A percentile compares a stretch with the other conserved stretches of the same genome.
Conservation (phyloP, 441 rosid species). For the Populus hybrid region DNA sequence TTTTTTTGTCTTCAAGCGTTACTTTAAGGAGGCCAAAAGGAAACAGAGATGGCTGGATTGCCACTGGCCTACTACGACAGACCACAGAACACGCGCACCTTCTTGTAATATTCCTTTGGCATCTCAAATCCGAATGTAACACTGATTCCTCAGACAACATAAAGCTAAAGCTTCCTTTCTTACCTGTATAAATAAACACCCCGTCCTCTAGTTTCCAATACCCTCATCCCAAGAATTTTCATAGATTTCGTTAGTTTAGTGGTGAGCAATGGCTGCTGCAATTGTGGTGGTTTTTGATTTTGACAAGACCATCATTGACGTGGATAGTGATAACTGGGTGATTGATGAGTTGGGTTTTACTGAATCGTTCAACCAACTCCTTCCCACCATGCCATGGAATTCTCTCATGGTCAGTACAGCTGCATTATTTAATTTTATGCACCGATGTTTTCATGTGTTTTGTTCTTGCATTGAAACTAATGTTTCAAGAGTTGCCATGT, state of each 20-base stretch:
- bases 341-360: conserved; percentile 63
- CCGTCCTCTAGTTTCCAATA: too few species aligned
- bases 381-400: conserved; percentile 80
- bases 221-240: not conserved
- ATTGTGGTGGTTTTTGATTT: conserved; percentile 60
- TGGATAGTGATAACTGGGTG: conserved; percentile 80
- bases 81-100: not conserved
- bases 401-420: conserved; percentile 51
- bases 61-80: not conserved
- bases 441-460: too few species aligned
- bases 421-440: too few species aligned
- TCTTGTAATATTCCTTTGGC: not conserved
- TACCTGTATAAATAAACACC: conserved; percentile 1
- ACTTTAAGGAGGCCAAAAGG: too few species aligned
- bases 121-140: not conserved
- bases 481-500: too few species aligned
- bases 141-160: not conserved
- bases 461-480: too few species aligned
- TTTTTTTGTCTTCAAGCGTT: too few species aligned
- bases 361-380: conserved; percentile 62
- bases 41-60: not conserved
- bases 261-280: conserved; percentile 27
- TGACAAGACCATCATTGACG: conserved; percentile 73
- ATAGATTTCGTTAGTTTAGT: not conserved
- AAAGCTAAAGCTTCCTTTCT: too few species aligned